Evolutionary conservation across 768 basidiomycete species (phyloP).

Genomic region (Scleroderma bovista): DNA sequence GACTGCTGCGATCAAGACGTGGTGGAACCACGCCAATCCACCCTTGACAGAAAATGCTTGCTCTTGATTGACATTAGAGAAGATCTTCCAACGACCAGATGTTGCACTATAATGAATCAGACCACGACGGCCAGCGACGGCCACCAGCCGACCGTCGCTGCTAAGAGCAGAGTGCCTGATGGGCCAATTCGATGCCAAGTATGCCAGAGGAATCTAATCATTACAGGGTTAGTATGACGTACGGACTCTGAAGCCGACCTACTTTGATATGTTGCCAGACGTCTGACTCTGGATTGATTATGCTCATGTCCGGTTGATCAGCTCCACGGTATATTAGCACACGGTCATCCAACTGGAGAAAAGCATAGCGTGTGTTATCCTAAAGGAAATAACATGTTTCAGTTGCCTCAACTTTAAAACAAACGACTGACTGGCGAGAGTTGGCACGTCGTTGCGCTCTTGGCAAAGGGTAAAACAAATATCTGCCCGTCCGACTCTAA

Average conservation of each 20-base stretch:
- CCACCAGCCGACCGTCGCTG: conserved; percentile 85
- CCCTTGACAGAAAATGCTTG: conserved; percentile 84
- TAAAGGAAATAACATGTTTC: conserved; percentile 25
- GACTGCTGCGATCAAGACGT: conserved; percentile 86
- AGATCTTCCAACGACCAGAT: conserved; percentile 94
- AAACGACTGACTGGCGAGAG: conserved; percentile 71
- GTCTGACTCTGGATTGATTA: conserved; percentile 96
- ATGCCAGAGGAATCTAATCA: conserved; percentile 80
- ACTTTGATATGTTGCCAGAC: conserved; percentile 98
- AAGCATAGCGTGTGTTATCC: conserved; percentile 96
- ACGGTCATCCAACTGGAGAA: conserved; percentile 92
- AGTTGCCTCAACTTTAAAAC: neutral
- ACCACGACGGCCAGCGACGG: conserved; percentile 87
- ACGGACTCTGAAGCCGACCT: conserved; percentile 1
- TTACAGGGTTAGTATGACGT: conserved; percentile 1
- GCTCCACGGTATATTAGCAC: conserved; percentile 92
- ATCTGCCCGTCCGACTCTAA: conserved; percentile 64
- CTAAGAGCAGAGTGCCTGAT: conserved; percentile 89
- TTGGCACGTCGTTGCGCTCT: conserved; percentile 88
- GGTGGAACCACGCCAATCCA: conserved; percentile 94
- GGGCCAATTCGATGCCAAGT: conserved; percentile 90
- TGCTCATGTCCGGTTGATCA: conserved; percentile 96
- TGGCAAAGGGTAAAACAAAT: conserved; percentile 87
- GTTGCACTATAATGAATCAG: conserved; percentile 91
- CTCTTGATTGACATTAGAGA: conserved; percentile 77